Conservation (phyloP, 805 yeast genomes). For the Ogataea nitratoaversa region DNA sequence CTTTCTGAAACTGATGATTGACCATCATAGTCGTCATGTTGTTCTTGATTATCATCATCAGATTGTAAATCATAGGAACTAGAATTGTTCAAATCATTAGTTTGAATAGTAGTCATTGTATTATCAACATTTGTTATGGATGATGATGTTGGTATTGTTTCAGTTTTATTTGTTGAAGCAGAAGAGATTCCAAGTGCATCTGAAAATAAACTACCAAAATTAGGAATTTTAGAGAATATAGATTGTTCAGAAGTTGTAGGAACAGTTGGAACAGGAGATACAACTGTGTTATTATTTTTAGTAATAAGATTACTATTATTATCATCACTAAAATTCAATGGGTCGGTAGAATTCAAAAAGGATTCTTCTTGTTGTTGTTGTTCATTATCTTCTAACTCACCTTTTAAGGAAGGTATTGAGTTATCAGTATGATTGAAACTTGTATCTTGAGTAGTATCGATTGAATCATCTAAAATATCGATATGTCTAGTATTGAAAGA, state of each 20-base stretch:
- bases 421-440: conserved; percentile 7
- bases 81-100: conserved; percentile 8
- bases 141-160: conserved; percentile 1
- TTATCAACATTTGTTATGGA: conserved; percentile 11
- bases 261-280: conserved; percentile 2
- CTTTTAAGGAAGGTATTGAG: conserved; percentile 13
- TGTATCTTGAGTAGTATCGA: conserved; percentile 16
- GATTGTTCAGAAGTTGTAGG: neutral
- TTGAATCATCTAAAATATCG: conserved; percentile 5
- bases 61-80: conserved; percentile 3
- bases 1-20: conserved; percentile 23
- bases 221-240: conserved; percentile 5
- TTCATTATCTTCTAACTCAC: conserved; percentile 12
- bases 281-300: too few species aligned
- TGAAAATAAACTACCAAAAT: conserved; percentile 9
- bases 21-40: conserved; percentile 1
- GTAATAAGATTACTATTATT: neutral
- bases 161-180: neutral
- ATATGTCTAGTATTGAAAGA: conserved; percentile 12
- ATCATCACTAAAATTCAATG: neutral
- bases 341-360: neutral
- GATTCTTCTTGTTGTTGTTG: neutral
- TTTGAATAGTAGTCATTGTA: conserved; percentile 11
- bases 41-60: conserved; percentile 6
- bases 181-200: conserved; percentile 12